phyloP scores from a whole-genome alignment of 352 stramenopile species.

The Globisporangium canariense region DNA sequence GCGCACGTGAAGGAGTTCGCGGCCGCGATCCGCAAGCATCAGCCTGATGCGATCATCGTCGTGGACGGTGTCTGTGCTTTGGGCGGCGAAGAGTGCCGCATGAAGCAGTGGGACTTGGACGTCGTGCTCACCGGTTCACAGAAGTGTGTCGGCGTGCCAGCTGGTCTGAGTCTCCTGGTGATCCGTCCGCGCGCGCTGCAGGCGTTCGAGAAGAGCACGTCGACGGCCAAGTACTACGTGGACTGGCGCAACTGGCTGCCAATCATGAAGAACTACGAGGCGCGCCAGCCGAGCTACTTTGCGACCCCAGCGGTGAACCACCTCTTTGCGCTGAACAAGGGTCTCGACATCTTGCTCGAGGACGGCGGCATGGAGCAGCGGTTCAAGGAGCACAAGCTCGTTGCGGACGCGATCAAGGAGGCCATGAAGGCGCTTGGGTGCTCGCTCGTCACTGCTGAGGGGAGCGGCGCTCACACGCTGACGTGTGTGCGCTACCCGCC shows the following conservation, averaged over 20 bases:
- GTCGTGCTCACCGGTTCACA: constrained; percentile 77
- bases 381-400: constrained; percentile 60
- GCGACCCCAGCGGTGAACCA: constrained; percentile 78
- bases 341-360: constrained; percentile 62
- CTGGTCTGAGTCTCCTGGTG: constrained; percentile 60
- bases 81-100: constrained; percentile 70
- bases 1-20: constrained; percentile 59
- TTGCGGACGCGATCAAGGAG: constrained; percentile 61
- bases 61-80: constrained; percentile 72
- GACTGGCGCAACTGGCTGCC: constrained; percentile 80
- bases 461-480: constrained; percentile 59
- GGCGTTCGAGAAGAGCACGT: constrained; percentile 56
- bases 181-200: constrained; percentile 66
- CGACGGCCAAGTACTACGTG: constrained; percentile 63
- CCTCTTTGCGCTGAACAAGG: constrained; percentile 67
- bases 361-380: constrained; percentile 78
- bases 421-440: constrained; percentile 63
- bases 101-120: constrained; percentile 80
- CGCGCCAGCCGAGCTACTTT: constrained; percentile 72
- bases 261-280: constrained; percentile 86
- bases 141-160: constrained; percentile 73
- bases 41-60: constrained; percentile 60
- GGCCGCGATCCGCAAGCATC: constrained; percentile 45
- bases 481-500: constrained; percentile 73
- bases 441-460: constrained; percentile 49